phyloP scores from a whole-genome alignment of 2,329 filamentous ascomycete genomes.

The Apiospora hydei region DNA sequence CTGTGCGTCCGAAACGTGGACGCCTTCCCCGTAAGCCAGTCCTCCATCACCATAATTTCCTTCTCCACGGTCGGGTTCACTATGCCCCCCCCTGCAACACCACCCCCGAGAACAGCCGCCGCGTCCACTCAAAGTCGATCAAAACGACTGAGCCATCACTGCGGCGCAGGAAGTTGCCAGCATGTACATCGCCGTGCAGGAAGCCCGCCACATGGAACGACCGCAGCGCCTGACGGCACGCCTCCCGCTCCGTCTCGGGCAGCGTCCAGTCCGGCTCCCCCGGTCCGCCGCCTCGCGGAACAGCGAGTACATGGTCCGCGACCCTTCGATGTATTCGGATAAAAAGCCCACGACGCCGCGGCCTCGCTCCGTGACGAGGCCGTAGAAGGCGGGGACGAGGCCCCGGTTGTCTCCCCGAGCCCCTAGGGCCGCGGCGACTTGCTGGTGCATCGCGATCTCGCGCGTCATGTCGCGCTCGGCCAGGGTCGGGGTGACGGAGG shows the following conservation, averaged over 20 bases:
- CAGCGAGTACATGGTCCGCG: not conserved
- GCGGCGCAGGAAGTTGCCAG: not conserved
- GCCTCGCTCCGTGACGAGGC: not conserved
- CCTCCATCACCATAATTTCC: too few species aligned
- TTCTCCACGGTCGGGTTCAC: too few species aligned
- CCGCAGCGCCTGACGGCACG: not conserved
- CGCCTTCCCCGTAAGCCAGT: too few species aligned
- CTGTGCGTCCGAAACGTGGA: too few species aligned
- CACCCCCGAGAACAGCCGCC: not conserved
- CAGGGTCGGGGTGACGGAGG: not conserved
- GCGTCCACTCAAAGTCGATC: not conserved
- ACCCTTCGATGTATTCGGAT: not conserved
- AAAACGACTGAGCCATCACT: not conserved
- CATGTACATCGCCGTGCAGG: not conserved
- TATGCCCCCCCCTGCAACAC: too few species aligned
- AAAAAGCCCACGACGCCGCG: constrained; percentile 13
- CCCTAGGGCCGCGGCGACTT: not conserved
- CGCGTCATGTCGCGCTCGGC: not conserved
- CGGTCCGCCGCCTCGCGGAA: not conserved
- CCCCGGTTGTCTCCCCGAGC: too few species aligned
- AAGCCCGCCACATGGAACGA: not conserved
- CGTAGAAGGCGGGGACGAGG: not conserved
- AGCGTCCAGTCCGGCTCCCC: not conserved
- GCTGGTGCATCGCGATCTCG: not conserved
- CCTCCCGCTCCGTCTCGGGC: not conserved